Conservation (phyloP, 306 rosid genomes). For the Vigna radiata region DNA sequence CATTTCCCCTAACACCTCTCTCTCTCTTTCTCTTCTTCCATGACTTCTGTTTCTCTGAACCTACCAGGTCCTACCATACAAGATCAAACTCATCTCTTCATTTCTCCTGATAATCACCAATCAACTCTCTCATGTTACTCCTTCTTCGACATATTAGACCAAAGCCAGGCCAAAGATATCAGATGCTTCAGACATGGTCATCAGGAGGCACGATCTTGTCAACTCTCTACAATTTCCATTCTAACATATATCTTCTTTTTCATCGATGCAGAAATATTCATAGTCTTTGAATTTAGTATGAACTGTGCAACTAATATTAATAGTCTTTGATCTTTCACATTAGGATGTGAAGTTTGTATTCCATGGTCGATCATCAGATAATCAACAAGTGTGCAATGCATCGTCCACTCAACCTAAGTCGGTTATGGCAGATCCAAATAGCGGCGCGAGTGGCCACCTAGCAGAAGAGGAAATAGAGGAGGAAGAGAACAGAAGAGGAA, state of each 20-base stretch:
- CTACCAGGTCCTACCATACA: conserved; percentile 48
- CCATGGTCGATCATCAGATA: conserved; percentile 51
- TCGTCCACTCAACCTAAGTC: conserved; percentile 39
- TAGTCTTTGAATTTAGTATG: too few relatives aligned
- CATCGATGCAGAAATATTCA: too few relatives aligned
- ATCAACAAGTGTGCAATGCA: conserved; percentile 2
- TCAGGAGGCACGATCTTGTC: conserved; percentile 58
- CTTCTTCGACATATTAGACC: conserved; percentile 49
- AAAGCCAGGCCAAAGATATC: conserved; percentile 36
- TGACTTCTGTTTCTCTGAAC: conserved; percentile 63
- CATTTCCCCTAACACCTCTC: background rate
- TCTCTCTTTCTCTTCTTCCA: conserved; percentile 36
- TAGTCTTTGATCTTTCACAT: background rate
- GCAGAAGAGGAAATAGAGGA: background rate
- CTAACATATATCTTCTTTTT: too few relatives aligned
- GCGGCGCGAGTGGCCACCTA: conserved; percentile 13
- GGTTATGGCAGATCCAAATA: conserved; percentile 23
- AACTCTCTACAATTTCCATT: too few relatives aligned
- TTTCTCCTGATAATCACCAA: conserved; percentile 35
- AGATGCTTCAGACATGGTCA: conserved; percentile 16
- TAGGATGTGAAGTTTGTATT: conserved; percentile 36
- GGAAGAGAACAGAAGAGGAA: conserved; percentile 28
- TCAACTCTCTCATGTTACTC: background rate
- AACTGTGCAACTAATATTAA: background rate
- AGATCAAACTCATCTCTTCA: conserved; percentile 49